These are phyloP conservation scores for Saccharum hybrid DNA, from an alignment of 202 grass and related monocot species.

Conservation along the genomic window DNA sequence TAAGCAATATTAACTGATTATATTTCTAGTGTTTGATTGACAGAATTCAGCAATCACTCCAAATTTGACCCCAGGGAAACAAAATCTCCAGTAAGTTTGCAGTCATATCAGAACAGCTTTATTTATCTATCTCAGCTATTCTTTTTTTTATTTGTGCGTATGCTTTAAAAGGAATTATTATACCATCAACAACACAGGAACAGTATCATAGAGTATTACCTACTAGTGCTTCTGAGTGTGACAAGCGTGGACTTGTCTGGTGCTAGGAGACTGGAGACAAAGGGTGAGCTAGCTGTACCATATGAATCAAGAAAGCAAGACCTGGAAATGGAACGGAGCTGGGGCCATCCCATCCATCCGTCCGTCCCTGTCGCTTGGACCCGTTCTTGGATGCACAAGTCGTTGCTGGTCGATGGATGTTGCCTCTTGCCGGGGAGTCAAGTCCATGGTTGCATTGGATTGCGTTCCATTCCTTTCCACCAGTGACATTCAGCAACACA, in stretches of 20 bases:
- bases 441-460: slow-evolving; percentile 48
- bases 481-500: slow-evolving; percentile 27
- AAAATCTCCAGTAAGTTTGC: not conserved
- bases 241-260: slow-evolving; percentile 30
- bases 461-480: slow-evolving; percentile 9
- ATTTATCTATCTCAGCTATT: not conserved
- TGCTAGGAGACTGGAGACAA: slow-evolving; percentile 50
- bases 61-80: not conserved
- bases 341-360: not conserved
- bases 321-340: not conserved
- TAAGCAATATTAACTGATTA: not conserved
- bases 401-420: not conserved
- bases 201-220: not conserved
- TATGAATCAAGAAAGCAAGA: slow-evolving; percentile 38
- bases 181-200: not conserved
- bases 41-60: not conserved
- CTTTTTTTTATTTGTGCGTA: not conserved
- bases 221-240: not conserved
- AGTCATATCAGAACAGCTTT: not conserved
- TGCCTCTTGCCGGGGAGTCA: slow-evolving; percentile 6
- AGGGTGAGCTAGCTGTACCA: not conserved
- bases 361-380: slow-evolving; percentile 39
- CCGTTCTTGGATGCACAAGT: slow-evolving; percentile 32
- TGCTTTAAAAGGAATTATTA: not conserved
- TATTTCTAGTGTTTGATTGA: not conserved